Base-by-base conservation (phyloP, 225 moss, liverwort and hornwort species). In the Takakia lepidozioides region DNA sequence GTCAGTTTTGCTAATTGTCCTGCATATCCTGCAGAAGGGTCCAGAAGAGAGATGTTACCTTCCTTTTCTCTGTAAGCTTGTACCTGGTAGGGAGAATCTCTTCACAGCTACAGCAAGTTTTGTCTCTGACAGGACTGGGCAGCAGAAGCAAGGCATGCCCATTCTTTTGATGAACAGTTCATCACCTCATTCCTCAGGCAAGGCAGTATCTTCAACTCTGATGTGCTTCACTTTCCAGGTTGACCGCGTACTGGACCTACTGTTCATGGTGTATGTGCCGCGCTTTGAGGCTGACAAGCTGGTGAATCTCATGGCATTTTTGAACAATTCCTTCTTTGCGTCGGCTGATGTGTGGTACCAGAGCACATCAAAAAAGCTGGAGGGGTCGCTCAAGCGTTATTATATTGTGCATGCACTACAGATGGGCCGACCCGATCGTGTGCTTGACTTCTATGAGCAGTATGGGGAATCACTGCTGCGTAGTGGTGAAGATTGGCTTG, bases 361-460 rank as follows among this genome's bases (percentile, higher is more conserved):
- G 60, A 65, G 64, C 46, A 79, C 82, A 25, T 57, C 73, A 37
- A 82, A 67, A 65, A 92, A 82, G 69, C 74, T 92, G 55, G 92
- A 92, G 65, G 58, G 59, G 24, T 78, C 87, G 13, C 73, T 92
- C 41, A 82, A 85, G 52, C 82, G 87, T 56, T 78, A 87, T 37
- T 92, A 82, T 58, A 82, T 92, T 38, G 87, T 92, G 43, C 61
- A 92, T 58, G 92, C 92, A 24, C 72, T 92, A 16, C 87, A 87
- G 65, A 84, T 71, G 34, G 74, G 80, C 28, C 82, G 82, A 26
- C 15, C 68, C 36, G 92, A 87, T 45, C 75, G 80, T 25, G 87
- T 87, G 11, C 44, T 92, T 28, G 71, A 76, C 53, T 92, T 92
- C 60, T 92, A 84, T 62, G 74, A 92, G 70, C 74, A 64, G 43